A percentile compares a stretch with the other conserved stretches of the same genome.
phyloP scores from a whole-genome alignment of 768 basidiomycete genomes.

The Rhodosporidiobolus sp. region DNA sequence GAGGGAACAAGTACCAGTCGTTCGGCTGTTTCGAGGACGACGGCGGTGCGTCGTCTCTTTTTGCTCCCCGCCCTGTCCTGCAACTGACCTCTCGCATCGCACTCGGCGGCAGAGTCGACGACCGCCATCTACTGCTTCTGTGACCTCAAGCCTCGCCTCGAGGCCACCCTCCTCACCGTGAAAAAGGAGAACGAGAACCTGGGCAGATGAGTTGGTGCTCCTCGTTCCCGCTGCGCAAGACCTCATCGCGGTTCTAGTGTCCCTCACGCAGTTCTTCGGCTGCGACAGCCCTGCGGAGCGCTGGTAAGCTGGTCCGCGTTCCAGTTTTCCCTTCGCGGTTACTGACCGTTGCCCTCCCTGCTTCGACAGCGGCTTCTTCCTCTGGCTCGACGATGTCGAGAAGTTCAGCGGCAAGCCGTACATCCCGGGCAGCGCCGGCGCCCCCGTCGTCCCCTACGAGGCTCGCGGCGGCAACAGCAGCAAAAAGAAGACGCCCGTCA shows the following conservation, averaged over 20 bases:
- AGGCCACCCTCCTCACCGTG: not conserved
- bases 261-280: not conserved
- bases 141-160: conserved; percentile 14
- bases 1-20: not conserved
- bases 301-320: not conserved
- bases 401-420: not conserved
- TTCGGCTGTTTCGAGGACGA: too few relatives aligned
- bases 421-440: not conserved
- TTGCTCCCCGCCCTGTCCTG: not conserved
- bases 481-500: not conserved
- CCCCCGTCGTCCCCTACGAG: not conserved
- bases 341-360: not conserved
- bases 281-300: not conserved
- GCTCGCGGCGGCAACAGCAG: not conserved
- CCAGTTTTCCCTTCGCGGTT: too few relatives aligned
- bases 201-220: conserved; percentile 5
- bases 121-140: conserved; percentile 23
- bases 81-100: too few relatives aligned
- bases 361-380: not conserved
- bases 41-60: not conserved
- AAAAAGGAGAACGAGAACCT: conserved; percentile 12
- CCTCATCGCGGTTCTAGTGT: too few relatives aligned
- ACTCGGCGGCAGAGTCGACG: too few relatives aligned
- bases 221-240: too few relatives aligned
- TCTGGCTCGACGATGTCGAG: not conserved